Evolutionary conservation across 148 eudicot species (phyloP).

Genomic region (Rhododendron kiyosumense): DNA sequence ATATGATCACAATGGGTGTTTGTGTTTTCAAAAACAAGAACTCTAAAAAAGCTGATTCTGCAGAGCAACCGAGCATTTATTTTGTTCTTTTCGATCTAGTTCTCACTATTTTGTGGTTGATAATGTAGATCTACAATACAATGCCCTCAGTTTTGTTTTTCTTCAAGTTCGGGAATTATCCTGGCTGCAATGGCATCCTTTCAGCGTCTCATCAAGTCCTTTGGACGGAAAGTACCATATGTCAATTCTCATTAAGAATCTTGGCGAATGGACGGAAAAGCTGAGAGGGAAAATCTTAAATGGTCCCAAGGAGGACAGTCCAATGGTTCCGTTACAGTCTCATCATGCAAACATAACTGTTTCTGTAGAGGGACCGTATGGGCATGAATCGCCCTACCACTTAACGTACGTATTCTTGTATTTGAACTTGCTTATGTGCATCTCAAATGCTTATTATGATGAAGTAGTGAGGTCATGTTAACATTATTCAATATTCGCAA

Average conservation of each 20-base stretch:
- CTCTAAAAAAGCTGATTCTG: too few relatives aligned
- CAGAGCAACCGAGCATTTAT: background rate
- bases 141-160: slow-evolving; percentile 80
- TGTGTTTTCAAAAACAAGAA: too few relatives aligned
- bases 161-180: slow-evolving; percentile 76
- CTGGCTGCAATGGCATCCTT: slow-evolving; percentile 86
- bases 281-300: slow-evolving; percentile 40
- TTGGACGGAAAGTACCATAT: slow-evolving; percentile 64
- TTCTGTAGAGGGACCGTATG: slow-evolving; percentile 85
- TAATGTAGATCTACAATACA: slow-evolving; percentile 59
- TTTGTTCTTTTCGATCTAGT: background rate
- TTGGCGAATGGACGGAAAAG: slow-evolving; percentile 60
- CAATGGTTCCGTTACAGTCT: slow-evolving; percentile 24
- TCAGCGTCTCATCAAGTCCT: slow-evolving; percentile 85
- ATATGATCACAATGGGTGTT: too few relatives aligned
- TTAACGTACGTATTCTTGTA: slow-evolving; percentile 36
- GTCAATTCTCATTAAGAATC: slow-evolving; percentile 61
- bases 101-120: slow-evolving; percentile 4
- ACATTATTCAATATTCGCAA: background rate
- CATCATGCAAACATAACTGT: slow-evolving; percentile 36
- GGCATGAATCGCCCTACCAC: slow-evolving; percentile 79
- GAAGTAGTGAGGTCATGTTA: background rate
- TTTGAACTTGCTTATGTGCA: background rate
- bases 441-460: background rate
- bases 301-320: slow-evolving; percentile 24